Conservation (phyloP, 2,329 filamentous ascomycete species). For the Phaeosphaeriaceae sp. region DNA sequence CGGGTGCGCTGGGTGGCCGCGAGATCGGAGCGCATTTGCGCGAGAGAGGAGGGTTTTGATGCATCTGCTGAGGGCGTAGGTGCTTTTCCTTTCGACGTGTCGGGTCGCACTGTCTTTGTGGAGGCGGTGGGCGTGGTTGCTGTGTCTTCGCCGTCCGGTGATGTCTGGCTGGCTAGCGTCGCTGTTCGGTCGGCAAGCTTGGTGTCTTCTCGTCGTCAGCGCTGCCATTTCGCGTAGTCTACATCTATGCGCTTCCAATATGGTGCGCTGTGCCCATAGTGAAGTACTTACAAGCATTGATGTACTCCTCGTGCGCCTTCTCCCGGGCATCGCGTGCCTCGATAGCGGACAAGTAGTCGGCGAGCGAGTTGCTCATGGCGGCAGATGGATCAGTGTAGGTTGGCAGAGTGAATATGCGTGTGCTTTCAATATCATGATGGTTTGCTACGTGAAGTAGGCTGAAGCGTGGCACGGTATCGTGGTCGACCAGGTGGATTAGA, state of each 20-base stretch:
- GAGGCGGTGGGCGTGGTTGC: constrained; percentile 23
- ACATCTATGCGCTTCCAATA: background rate
- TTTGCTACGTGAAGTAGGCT: constrained; percentile 23
- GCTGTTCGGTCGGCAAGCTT: constrained; percentile 56
- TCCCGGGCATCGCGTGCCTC: constrained; percentile 74
- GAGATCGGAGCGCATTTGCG: constrained; percentile 66
- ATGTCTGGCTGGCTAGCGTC: constrained; percentile 36
- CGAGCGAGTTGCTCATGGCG: constrained; percentile 74
- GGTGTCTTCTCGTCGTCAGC: constrained; percentile 46
- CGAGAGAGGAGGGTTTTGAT: constrained; percentile 24
- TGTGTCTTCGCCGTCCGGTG: constrained; percentile 25
- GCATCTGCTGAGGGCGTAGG: constrained; percentile 19
- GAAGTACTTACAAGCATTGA: constrained; percentile 73
- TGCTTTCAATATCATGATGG: constrained; percentile 29
- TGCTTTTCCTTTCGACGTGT: constrained; percentile 30
- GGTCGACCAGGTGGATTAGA: constrained; percentile 15
- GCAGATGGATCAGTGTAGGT: constrained; percentile 18
- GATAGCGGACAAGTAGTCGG: constrained; percentile 80
- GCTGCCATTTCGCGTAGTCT: background rate
- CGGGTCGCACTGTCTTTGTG: constrained; percentile 27
- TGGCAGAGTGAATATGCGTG: constrained; percentile 1
- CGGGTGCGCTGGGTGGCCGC: constrained; percentile 78
- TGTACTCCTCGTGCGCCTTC: constrained; percentile 69
- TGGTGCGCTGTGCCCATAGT: background rate
- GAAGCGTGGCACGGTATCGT: constrained; percentile 13